phyloP scores from a whole-genome alignment of 2,329 filamentous ascomycete genomes.

The Fusarium illudens region DNA sequence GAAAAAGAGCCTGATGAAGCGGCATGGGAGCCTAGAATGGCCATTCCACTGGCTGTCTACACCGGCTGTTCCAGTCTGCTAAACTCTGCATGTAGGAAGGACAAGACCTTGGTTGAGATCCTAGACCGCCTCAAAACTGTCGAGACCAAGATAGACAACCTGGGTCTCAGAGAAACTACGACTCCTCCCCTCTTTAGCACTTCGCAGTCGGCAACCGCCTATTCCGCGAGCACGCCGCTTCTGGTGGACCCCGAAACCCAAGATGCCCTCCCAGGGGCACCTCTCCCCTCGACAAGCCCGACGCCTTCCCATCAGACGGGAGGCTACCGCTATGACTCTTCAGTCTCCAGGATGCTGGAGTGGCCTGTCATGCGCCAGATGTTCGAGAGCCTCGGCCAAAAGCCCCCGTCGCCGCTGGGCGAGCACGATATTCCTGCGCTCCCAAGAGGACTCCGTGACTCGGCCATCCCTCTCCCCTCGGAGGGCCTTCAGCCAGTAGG shows the following conservation, averaged over 20 bases:
- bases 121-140: conserved; percentile 63
- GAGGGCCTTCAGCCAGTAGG: conserved; percentile 37
- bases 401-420: conserved; percentile 24
- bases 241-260: conserved; percentile 36
- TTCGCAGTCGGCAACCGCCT: conserved; percentile 33
- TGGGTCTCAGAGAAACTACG: conserved; percentile 41
- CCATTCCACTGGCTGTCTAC: not conserved
- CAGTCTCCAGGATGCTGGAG: conserved; percentile 37
- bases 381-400: conserved; percentile 39
- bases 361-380: conserved; percentile 42
- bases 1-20: conserved; percentile 4
- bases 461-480: conserved; percentile 26
- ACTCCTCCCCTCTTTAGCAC: conserved; percentile 28
- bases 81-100: conserved; percentile 57
- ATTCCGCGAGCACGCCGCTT: conserved; percentile 32
- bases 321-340: conserved; percentile 43
- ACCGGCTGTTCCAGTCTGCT: conserved; percentile 9
- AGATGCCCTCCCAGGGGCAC: conserved; percentile 31
- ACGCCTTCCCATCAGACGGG: conserved; percentile 22
- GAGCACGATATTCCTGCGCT: conserved; percentile 29
- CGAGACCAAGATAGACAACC: conserved; percentile 63
- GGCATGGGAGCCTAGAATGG: conserved; percentile 16
- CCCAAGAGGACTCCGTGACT: conserved; percentile 36
- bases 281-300: conserved; percentile 32
- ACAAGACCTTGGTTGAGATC: conserved; percentile 69